Base-by-base conservation (phyloP, 257 asterid species). In the Thymus quinquecostatus region DNA sequence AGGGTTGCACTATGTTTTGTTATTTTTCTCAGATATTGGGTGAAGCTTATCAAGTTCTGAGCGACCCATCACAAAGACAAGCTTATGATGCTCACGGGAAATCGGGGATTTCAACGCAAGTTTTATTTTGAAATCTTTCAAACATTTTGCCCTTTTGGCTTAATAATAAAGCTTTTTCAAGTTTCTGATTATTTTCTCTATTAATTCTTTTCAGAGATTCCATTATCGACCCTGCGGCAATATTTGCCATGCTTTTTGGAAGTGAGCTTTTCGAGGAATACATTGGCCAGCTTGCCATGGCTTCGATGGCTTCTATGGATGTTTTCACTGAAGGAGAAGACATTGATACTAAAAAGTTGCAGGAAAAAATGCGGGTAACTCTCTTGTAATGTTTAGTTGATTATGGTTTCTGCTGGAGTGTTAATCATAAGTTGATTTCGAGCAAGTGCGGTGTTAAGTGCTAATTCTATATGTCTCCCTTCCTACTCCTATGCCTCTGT, bases 261-360 rank as follows among this genome's bases (percentile, higher is more conserved):
- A 95, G 99, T 81, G 99, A 95, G 81, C 98, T 89, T 78, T 95
- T 95, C 79, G 99, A 95, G 86, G 99, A 88, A 74, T 95, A 95
- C 82, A 92, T 95, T 77, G 99, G 99, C 66, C 97, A 95, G 84
- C 96, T 95, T 82, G 99, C 99, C 77, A 88, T 95, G 99, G 98
- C 99, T 76, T 95, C 99, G 77, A 92, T 95, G 97, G 97, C 98
- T 82, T 92, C 98, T 60, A 70, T 89, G 84, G 99, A 95, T 79
- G 76, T 89, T 64, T 85, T 83, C 69, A 29, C 92, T 2, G 99
- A 95, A 59, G 95, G 96, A 40, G 99, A 95, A 82, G 90, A 86
- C 2, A 63, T 95, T 78, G 99, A 95, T 85, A 66, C 91, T 60
- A 92, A 78, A 82, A 95, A 92, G 81, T 77, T 95, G 82, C 95